Evolutionary conservation across 2,329 filamentous ascomycete species (phyloP), one percentile per base, ranked within the genome.

Genomic region (Cadophora luteo-olivacea): DNA sequence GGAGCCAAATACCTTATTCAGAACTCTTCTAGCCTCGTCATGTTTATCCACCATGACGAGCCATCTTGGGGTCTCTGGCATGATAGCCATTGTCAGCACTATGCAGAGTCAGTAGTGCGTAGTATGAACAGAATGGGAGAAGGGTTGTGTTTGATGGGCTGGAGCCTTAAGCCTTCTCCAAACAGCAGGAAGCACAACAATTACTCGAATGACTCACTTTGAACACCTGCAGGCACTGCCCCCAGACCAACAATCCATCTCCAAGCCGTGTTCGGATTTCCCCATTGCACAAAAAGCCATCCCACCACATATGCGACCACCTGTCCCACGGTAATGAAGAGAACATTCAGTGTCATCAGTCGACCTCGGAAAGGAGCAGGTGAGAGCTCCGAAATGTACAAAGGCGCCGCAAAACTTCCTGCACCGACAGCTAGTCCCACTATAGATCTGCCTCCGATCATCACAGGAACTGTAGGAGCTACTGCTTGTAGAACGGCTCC

Each of bases 41-140:
- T 85, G 84, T 60, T 85, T 83, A 0, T 89, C 91, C 3, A 85
- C 87, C 77, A 89, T 90, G 24, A 97, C 89, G 25, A 97, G 84
- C 91, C 93, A 97, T 29, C 95, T 85, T 41, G 95, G 95, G 14
- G 92, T 97, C 80, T 98, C 95, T 0, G 94, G 94, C 86, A 97
- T 91, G 63, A 88, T 83, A 2, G 88, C 74, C 68, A 97, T 81
- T 65, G 97, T 81, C 0, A 84, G 77, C 5, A 88, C 52, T 55
- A 11, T 33, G n/a, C 1, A 33, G 3, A 11, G 16, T 55, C 14
- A 55, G 25, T 25, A 55, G 1, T 49, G 22, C 19, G 8, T 49
- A 6, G 6, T 49, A 19, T 8, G 19, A 8, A 29, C 8, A 19
- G n/a, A 49, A 8, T 9, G 5, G 22, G 11, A 49, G 19, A 6